phyloP scores from a whole-genome alignment of 75 land plant genomes.

The Pinus taeda region DNA sequence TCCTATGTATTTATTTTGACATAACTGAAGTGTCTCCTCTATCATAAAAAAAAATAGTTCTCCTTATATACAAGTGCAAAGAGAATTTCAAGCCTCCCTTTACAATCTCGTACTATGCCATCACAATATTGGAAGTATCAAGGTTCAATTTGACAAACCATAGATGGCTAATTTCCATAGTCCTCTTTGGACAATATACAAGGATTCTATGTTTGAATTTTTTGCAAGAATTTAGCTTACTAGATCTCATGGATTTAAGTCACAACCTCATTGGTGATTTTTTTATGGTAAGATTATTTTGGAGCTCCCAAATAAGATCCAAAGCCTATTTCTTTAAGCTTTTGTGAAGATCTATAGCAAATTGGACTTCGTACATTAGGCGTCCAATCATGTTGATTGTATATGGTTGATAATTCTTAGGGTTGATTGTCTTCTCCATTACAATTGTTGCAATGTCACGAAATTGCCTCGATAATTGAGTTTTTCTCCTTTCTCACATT shows the following conservation, averaged over 20 bases:
- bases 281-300: constrained; percentile 83
- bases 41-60: background rate
- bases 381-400: constrained; percentile 99
- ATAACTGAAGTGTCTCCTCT: background rate
- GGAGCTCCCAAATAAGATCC: constrained; percentile 87
- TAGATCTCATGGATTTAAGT: constrained; percentile 42
- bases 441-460: constrained; percentile 95
- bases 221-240: constrained; percentile 40
- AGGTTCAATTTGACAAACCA: constrained; percentile 91
- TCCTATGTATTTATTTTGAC: background rate
- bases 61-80: constrained; percentile 76
- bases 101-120: constrained; percentile 50
- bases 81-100: constrained; percentile 81
- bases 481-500: constrained; percentile 95
- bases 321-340: constrained; percentile 97
- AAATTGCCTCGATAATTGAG: constrained; percentile 84
- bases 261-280: constrained; percentile 79
- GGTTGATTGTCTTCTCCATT: constrained; percentile 94
- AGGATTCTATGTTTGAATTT: constrained; percentile 61
- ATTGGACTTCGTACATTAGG: constrained; percentile 94
- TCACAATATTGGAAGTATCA: constrained; percentile 88
- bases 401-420: constrained; percentile 90
- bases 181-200: constrained; percentile 58
- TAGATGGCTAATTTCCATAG: constrained; percentile 38
- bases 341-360: constrained; percentile 82